Evolutionary conservation across 1,284 basidiomycete genomes (phyloP).

Genomic region (Boletus sp.): DNA sequence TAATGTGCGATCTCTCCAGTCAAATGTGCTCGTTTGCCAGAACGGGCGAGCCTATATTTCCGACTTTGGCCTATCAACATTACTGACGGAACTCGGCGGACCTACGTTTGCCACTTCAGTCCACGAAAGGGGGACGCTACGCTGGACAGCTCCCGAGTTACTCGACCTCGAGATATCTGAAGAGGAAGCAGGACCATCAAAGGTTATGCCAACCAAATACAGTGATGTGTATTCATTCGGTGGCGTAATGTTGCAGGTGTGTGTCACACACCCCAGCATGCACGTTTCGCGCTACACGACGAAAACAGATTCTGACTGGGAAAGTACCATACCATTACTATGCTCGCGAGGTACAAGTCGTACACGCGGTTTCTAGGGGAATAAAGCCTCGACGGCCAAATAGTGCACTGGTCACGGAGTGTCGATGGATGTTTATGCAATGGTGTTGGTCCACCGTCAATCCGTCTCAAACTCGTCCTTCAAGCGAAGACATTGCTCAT

Average conservation of each 20-base stretch:
- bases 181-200: conserved; percentile 4
- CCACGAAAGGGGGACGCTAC: conserved; percentile 12
- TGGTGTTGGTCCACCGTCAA: conserved; percentile 12
- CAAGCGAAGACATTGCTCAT: conserved; percentile 6
- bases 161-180: conserved; percentile 11
- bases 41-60: conserved; percentile 12
- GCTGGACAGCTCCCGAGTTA: conserved; percentile 21
- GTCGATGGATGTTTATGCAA: conserved; percentile 12
- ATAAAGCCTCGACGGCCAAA: conserved; percentile 10
- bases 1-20: conserved; percentile 2
- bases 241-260: conserved; percentile 19
- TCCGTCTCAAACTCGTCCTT: conserved; percentile 5
- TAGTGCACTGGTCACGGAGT: conserved; percentile 8
- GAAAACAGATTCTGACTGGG: conserved; percentile 11
- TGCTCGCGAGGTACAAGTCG: conserved; percentile 7
- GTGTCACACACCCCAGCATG: not conserved
- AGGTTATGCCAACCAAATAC: conserved; percentile 1
- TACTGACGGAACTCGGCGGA: conserved; percentile 19
- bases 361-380: conserved; percentile 10
- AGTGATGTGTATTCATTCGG: conserved; percentile 20
- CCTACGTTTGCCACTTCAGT: conserved; percentile 14
- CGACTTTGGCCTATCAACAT: conserved; percentile 20
- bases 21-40: conserved; percentile 18
- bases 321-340: conserved; percentile 18
- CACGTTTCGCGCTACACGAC: not conserved